Evolutionary conservation across 345 rosid genomes (phyloP), one percentile per base, ranked within the genome.

Genomic region (Rhodomyrtus tomentosa): DNA sequence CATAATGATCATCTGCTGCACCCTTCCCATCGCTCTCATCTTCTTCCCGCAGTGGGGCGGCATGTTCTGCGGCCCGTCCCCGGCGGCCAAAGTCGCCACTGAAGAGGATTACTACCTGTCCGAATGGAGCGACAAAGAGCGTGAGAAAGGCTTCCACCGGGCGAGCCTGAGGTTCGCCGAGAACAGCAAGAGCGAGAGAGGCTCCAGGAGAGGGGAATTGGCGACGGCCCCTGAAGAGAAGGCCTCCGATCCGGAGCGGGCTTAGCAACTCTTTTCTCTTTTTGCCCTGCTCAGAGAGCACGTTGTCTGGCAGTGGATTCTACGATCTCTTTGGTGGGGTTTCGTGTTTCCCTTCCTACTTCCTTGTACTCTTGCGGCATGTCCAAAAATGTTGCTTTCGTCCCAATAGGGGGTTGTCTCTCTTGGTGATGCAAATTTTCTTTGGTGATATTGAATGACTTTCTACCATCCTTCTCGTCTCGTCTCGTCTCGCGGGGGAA

Each of bases 31-130:
- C n/a, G 87, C 90, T 29, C 82, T 96, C 0, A 89, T 95, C 32
- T 85, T 93, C 86, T 96, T 96, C 88, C 99, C 99, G 7, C 98
- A 95, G 55, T 95, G 99, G 99, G 99, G 98, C 40, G 98, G 99
- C 81, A 95, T 96, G 97, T 92, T 96, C 80, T 92, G 91, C 54
- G 94, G 97, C 10, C 98, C 98, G 4, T 92, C 96, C 0, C 84
- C 92, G 8, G 52, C 80, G 7, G 52, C 82, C 50, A 87, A 87
- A 40, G 54, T 82, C 6, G 76, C 91, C 16, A 90, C 91, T 0
- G 99, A 95, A 88, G 96, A 96, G 90, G 96, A 92, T 10, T 95
- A 96, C 59, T 94, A 96, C 84, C 79, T 93, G 89, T 81, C 96
- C 0, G 99, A 96, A 74, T 95, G 99, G 99, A 90, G 27, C 56